These are phyloP conservation scores for Globisporangium sylvaticum DNA, from an alignment of 352 stramenopile species.

Conservation along the genomic window DNA sequence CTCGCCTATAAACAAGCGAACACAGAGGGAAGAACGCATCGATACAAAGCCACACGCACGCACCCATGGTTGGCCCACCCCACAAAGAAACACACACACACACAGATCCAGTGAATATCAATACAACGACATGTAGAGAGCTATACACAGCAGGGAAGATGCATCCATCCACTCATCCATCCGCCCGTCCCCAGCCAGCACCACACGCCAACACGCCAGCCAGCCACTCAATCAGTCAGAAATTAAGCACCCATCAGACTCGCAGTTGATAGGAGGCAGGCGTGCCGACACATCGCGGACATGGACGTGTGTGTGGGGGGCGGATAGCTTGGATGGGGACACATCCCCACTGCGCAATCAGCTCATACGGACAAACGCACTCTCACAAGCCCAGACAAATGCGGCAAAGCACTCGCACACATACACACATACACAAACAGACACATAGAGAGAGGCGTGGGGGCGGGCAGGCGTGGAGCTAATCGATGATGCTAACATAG, in stretches of 20 bases:
- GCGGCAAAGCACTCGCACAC: background rate
- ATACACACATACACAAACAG: background rate
- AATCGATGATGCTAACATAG: background rate
- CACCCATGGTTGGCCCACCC: conserved; percentile 7
- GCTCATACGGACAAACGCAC: background rate
- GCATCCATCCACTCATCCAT: background rate
- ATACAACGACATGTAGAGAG: background rate
- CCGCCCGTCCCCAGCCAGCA: background rate
- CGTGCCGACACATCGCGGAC: conserved; percentile 4
- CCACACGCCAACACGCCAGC: background rate
- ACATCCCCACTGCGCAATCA: background rate
- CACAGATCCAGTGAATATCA: background rate
- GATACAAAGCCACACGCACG: conserved; percentile 8
- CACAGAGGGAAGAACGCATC: background rate
- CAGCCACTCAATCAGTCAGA: background rate
- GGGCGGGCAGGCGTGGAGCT: background rate
- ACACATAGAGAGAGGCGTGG: background rate
- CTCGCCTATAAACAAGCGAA: conserved; percentile 4
- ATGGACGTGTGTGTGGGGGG: background rate
- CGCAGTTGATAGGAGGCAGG: background rate
- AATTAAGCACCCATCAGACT: background rate
- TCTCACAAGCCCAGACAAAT: background rate
- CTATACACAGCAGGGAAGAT: background rate
- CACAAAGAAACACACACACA: conserved; percentile 2
- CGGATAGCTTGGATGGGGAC: background rate